Conservation (phyloP, 805 yeast genomes). For the Candida multigemmis region DNA sequence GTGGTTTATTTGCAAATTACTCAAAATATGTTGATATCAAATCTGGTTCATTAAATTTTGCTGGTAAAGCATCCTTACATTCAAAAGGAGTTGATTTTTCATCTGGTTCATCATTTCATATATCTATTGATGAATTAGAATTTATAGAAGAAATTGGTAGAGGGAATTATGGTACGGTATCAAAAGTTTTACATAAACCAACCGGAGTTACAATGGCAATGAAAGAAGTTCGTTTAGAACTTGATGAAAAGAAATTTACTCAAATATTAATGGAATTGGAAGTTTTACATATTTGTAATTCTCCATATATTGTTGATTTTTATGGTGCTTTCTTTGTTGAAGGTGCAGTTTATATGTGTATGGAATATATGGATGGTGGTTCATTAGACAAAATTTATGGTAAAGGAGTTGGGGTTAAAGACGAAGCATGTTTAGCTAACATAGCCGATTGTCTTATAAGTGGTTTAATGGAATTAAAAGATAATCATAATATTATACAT, state of each 20-base stretch:
- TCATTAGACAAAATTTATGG: conserved; percentile 82
- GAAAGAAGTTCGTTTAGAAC: conserved; percentile 90
- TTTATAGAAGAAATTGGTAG: conserved; percentile 84
- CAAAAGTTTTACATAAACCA: conserved; percentile 88
- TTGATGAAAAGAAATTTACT: conserved; percentile 88
- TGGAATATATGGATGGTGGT: conserved; percentile 97
- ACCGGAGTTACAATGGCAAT: conserved; percentile 91
- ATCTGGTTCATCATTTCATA: conserved; percentile 79
- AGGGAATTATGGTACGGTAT: conserved; percentile 94
- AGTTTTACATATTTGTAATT: conserved; percentile 81
- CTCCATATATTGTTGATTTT: conserved; percentile 89
- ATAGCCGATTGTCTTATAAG: conserved; percentile 71
- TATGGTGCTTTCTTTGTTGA: conserved; percentile 97
- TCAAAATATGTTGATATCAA: conserved; percentile 85
- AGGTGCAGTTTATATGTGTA: conserved; percentile 97
- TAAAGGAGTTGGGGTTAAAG: conserved; percentile 46
- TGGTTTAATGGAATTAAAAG: conserved; percentile 81
- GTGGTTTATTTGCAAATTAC: conserved; percentile 72
- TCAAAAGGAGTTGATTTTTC: conserved; percentile 88
- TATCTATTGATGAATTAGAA: conserved; percentile 76
- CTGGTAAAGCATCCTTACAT: conserved; percentile 88
- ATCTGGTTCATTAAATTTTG: conserved; percentile 84
- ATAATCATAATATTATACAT: conserved; percentile 85
- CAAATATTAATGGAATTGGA: conserved; percentile 96
- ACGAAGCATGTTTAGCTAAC: conserved; percentile 72